A percentile compares a stretch with the other conserved stretches of the same genome.
These are phyloP conservation scores for Volvox africanus DNA, from an alignment of 139 green algal genomes.

Conservation along the genomic window DNA sequence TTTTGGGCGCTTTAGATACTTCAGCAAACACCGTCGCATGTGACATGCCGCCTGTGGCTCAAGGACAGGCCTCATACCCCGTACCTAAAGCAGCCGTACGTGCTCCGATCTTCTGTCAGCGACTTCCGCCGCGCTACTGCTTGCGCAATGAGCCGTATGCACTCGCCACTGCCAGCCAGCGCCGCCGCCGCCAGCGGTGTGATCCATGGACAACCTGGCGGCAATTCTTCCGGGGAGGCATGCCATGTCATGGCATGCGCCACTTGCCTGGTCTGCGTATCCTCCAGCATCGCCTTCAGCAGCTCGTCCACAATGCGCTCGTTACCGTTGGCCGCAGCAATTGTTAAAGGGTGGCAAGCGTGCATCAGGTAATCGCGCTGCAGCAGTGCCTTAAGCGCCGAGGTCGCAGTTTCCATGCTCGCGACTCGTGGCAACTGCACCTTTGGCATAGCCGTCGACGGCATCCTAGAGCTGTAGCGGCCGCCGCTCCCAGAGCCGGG, in stretches of 20 bases:
- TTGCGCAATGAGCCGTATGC: slow-evolving; percentile 19
- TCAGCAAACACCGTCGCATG: too few species aligned
- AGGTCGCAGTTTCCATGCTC: neutral
- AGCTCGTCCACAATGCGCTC: slow-evolving; percentile 28
- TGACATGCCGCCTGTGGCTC: too few species aligned
- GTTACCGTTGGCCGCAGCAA: slow-evolving; percentile 25
- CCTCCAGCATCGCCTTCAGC: slow-evolving; percentile 21
- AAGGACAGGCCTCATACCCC: neutral
- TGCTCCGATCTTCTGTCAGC: slow-evolving; percentile 3
- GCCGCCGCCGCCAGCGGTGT: slow-evolving; percentile 45
- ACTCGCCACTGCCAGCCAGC: slow-evolving; percentile 30
- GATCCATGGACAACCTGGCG: slow-evolving; percentile 35
- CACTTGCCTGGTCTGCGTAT: neutral
- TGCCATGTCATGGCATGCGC: neutral
- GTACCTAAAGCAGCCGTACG: slow-evolving; percentile 35
- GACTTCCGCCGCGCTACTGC: neutral
- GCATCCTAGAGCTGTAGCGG: neutral
- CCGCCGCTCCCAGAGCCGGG: neutral
- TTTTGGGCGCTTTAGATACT: too few species aligned
- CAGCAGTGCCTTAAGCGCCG: neutral
- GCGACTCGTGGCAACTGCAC: neutral
- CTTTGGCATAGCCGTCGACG: too few species aligned
- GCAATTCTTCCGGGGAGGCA: neutral
- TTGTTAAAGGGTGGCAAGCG: slow-evolving; percentile 39
- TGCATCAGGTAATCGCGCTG: neutral